These are phyloP conservation scores for Ceratobasidium sp. DNA, from an alignment of 1,284 basidiomycete genomes.

Conservation along the genomic window DNA sequence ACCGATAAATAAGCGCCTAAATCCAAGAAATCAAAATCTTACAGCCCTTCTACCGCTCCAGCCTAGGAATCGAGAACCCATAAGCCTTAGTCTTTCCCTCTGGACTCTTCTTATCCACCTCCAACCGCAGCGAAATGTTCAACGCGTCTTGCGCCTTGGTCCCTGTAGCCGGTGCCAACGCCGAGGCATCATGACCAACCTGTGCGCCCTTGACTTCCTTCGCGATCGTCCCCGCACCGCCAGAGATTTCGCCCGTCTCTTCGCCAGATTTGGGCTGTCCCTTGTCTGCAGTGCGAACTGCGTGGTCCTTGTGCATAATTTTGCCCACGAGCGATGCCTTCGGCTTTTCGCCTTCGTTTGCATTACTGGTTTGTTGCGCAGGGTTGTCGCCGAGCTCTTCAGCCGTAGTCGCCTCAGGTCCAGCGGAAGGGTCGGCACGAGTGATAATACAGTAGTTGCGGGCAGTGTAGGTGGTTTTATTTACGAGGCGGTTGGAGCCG, in stretches of 20 bases:
- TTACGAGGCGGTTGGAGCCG: slow-evolving; percentile 49
- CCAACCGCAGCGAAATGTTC: slow-evolving; percentile 51
- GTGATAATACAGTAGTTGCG: slow-evolving; percentile 53
- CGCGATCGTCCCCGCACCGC: slow-evolving; percentile 47
- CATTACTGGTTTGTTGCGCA: slow-evolving; percentile 16
- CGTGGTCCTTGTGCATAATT: slow-evolving; percentile 7
- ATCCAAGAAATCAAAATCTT: too few relatives aligned
- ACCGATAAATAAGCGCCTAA: too few relatives aligned
- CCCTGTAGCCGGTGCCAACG: slow-evolving; percentile 50
- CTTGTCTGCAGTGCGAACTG: slow-evolving; percentile 5
- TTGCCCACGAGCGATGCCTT: slow-evolving; percentile 34
- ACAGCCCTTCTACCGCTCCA: slow-evolving; percentile 47
- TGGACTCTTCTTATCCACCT: slow-evolving; percentile 52
- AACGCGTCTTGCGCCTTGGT: slow-evolving; percentile 51
- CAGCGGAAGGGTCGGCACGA: slow-evolving; percentile 50
- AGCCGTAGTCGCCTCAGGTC: slow-evolving; percentile 24
- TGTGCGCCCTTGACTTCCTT: slow-evolving; percentile 50
- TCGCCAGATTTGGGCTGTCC: not conserved
- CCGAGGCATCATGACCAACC: slow-evolving; percentile 50
- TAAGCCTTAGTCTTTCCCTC: slow-evolving; percentile 52
- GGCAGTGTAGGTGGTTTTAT: slow-evolving; percentile 49
- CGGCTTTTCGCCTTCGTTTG: slow-evolving; percentile 28
- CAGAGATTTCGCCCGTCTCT: slow-evolving; percentile 48
- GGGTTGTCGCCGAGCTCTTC: slow-evolving; percentile 36
- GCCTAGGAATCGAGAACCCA: slow-evolving; percentile 52